phyloP scores from a whole-genome alignment of 306 rosid genomes.

The Sesbania bispinosa region DNA sequence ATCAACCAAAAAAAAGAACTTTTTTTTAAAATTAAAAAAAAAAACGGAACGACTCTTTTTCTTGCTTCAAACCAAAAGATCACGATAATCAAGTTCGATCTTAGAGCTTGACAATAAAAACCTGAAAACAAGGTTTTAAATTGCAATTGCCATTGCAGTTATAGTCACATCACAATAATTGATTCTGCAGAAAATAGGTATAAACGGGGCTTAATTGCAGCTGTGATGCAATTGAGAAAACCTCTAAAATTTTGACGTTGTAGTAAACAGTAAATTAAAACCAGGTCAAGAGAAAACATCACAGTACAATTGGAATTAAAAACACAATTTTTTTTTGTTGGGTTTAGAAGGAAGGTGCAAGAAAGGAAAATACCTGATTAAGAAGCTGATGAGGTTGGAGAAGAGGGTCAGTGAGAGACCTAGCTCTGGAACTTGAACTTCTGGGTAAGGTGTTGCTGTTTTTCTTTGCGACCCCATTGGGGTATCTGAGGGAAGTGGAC shows the following conservation, averaged over 20 bases:
- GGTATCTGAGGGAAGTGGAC: conserved; percentile 65
- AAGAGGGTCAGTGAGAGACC: conserved; percentile 86
- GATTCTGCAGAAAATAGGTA: too few species aligned
- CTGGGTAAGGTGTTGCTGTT: conserved; percentile 49
- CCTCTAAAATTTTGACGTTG: too few species aligned
- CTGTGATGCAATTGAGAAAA: too few species aligned
- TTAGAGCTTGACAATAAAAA: neutral
- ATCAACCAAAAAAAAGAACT: neutral
- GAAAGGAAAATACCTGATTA: conserved; percentile 48
- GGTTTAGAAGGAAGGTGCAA: neutral
- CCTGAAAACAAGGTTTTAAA: too few species aligned
- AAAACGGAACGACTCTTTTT: neutral
- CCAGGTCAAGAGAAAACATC: too few species aligned
- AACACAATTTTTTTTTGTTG: neutral
- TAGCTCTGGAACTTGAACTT: conserved; percentile 84
- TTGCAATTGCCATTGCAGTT: too few species aligned
- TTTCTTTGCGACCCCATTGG: conserved; percentile 60
- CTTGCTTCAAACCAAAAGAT: neutral
- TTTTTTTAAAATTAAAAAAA: too few species aligned
- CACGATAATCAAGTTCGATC: conserved; percentile 2
- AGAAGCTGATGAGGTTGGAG: conserved; percentile 92
- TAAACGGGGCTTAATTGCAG: too few species aligned
- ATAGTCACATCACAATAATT: too few species aligned
- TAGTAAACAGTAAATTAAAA: too few species aligned
- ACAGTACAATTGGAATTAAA: too few species aligned